These are phyloP conservation scores for Neoboletus brunneissimus DNA, from an alignment of 768 basidiomycete genomes.

Conservation along the genomic window DNA sequence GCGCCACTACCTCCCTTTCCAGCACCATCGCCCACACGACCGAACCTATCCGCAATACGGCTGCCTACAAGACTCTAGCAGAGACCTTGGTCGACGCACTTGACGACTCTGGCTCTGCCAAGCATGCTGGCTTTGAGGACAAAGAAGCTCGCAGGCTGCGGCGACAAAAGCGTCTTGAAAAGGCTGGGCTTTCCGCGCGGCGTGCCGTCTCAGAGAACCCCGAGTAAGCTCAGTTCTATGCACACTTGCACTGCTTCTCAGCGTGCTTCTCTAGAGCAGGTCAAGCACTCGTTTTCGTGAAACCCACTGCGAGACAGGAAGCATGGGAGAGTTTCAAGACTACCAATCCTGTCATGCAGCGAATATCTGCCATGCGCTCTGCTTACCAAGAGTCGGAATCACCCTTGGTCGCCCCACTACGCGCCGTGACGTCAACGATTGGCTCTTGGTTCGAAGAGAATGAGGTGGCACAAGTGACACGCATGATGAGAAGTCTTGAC, in stretches of 20 bases:
- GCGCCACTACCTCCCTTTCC: constrained; percentile 83
- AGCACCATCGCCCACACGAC: constrained; percentile 84
- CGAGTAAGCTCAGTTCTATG: constrained; percentile 56
- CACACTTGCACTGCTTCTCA: neutral
- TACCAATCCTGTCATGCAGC: constrained; percentile 72
- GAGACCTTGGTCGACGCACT: constrained; percentile 90
- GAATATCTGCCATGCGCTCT: constrained; percentile 55
- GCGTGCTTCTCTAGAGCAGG: constrained; percentile 65
- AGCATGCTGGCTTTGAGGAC: constrained; percentile 95
- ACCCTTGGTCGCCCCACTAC: constrained; percentile 75
- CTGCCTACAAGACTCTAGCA: constrained; percentile 87
- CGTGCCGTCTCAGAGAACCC: constrained; percentile 66
- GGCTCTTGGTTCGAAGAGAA: constrained; percentile 96
- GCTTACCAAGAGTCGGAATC: constrained; percentile 92
- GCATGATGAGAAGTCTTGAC: constrained; percentile 85
- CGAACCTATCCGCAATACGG: constrained; percentile 95
- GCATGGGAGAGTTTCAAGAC: constrained; percentile 79
- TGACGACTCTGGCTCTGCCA: constrained; percentile 89
- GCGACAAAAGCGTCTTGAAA: constrained; percentile 75
- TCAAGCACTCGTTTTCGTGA: constrained; percentile 77
- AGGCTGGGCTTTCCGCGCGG: constrained; percentile 65
- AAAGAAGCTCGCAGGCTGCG: constrained; percentile 84
- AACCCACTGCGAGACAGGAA: constrained; percentile 75
- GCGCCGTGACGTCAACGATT: constrained; percentile 79
- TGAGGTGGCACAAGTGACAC: constrained; percentile 93